Conservation (phyloP, 169 alveolate species). For the Babesia ovis region DNA sequence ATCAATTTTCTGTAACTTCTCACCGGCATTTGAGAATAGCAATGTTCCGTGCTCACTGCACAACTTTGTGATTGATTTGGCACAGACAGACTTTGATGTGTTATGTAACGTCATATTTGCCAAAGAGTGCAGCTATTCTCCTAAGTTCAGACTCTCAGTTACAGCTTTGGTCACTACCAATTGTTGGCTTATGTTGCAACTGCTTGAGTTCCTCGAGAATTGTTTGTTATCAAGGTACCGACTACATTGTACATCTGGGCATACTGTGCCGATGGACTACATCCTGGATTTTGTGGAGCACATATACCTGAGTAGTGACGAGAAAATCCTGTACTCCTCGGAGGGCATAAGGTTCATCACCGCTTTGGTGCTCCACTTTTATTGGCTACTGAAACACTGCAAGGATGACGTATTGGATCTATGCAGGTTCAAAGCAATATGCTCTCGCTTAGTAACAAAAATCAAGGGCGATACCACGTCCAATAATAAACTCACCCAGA, state of each 20-base stretch:
- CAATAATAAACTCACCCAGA: background rate
- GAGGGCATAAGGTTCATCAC: conserved; percentile 20
- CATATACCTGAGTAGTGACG: conserved; percentile 1
- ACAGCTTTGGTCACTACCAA: conserved; percentile 27
- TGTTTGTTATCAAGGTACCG: background rate
- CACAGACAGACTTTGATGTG: conserved; percentile 38
- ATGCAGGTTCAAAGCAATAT: background rate
- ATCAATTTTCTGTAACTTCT: conserved; percentile 38
- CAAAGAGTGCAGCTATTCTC: background rate
- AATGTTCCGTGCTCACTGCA: conserved; percentile 45
- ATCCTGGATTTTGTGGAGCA: conserved; percentile 35
- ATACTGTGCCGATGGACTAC: conserved; percentile 40
- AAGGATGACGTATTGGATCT: background rate
- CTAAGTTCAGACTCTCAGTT: conserved; percentile 36
- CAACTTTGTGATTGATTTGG: conserved; percentile 45
- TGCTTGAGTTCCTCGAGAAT: conserved; percentile 22
- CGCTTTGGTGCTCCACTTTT: conserved; percentile 1
- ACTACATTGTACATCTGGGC: background rate
- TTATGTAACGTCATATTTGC: conserved; percentile 51
- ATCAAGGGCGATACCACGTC: background rate
- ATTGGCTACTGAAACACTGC: background rate
- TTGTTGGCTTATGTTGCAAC: conserved; percentile 6
- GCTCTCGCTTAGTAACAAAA: background rate
- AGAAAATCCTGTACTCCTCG: background rate
- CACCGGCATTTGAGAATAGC: conserved; percentile 11